Evolutionary conservation across 2,329 filamentous ascomycete genomes (phyloP).

Genomic region (Penicillium sp.): DNA sequence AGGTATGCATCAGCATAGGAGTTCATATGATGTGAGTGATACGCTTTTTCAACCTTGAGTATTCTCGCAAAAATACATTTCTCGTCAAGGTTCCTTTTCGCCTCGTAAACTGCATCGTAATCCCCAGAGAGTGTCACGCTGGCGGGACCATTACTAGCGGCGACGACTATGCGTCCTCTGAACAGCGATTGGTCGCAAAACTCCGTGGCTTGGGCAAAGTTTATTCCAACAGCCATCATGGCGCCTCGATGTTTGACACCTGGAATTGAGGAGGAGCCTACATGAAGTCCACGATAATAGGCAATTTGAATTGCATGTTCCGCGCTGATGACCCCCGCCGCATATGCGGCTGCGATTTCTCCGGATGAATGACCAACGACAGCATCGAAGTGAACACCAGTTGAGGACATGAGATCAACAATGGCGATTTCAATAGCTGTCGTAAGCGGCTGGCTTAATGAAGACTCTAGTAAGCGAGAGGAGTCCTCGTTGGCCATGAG

Average conservation of each 20-base stretch:
- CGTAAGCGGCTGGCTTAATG: slow-evolving; percentile 30
- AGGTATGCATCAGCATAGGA: slow-evolving; percentile 35
- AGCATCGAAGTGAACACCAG: slow-evolving; percentile 38
- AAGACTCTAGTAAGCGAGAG: slow-evolving; percentile 24
- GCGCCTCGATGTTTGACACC: slow-evolving; percentile 35
- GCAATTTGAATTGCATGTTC: slow-evolving; percentile 51
- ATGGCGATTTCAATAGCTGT: slow-evolving; percentile 34
- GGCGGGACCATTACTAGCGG: slow-evolving; percentile 45
- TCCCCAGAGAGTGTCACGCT: slow-evolving; percentile 54
- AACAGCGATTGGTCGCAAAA: slow-evolving; percentile 33
- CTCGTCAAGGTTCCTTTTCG: slow-evolving; percentile 34
- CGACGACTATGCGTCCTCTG: slow-evolving; percentile 34
- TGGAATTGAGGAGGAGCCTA: slow-evolving; percentile 23
- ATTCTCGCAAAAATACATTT: slow-evolving; percentile 43
- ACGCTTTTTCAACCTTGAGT: slow-evolving; percentile 50
- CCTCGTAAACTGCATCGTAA: slow-evolving; percentile 37
- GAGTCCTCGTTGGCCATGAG: slow-evolving; percentile 13
- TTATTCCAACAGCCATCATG: slow-evolving; percentile 55
- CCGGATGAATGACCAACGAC: slow-evolving; percentile 57
- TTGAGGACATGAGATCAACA: slow-evolving; percentile 30
- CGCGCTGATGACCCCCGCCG: slow-evolving; percentile 49
- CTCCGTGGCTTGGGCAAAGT: slow-evolving; percentile 40
- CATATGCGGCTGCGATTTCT: slow-evolving; percentile 58
- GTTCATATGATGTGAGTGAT: slow-evolving; percentile 52
- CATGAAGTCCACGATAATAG: slow-evolving; percentile 50